Percentiles rank a stretch among this genome's conserved stretches.
phyloP scores from a whole-genome alignment of 768 basidiomycete species.

The Leccinum barrowsii region DNA sequence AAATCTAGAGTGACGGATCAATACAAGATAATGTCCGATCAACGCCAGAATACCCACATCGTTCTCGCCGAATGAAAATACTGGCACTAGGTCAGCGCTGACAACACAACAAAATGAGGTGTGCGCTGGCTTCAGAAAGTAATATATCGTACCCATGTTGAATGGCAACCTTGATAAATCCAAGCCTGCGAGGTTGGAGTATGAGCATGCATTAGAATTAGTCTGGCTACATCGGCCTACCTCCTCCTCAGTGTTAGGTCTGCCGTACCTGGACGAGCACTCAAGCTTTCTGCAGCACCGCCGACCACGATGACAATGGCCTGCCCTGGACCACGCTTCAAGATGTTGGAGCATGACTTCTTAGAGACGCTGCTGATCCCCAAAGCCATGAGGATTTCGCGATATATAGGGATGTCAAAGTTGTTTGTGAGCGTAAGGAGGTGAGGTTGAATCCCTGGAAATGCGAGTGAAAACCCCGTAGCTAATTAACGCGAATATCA shows the following conservation, averaged over 20 bases:
- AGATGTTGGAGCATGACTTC: slow-evolving; percentile 83
- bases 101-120: slow-evolving; percentile 1
- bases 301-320: slow-evolving; percentile 96
- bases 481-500: slow-evolving; percentile 41
- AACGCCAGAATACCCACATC: slow-evolving; percentile 56
- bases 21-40: neutral
- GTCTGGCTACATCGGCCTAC: slow-evolving; percentile 29
- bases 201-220: neutral
- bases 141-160: slow-evolving; percentile 65
- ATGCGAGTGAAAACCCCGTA: slow-evolving; percentile 84
- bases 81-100: slow-evolving; percentile 93
- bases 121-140: neutral
- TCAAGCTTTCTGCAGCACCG: slow-evolving; percentile 91
- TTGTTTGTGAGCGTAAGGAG: slow-evolving; percentile 88
- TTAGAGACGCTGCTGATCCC: slow-evolving; percentile 95
- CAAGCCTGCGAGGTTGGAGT: slow-evolving; percentile 48
- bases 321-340: slow-evolving; percentile 54
- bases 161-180: slow-evolving; percentile 94
- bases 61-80: slow-evolving; percentile 98
- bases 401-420: slow-evolving; percentile 89
- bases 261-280: slow-evolving; percentile 95
- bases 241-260: slow-evolving; percentile 77
- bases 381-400: slow-evolving; percentile 82
- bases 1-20: slow-evolving; percentile 58
- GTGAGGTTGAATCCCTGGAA: slow-evolving; percentile 91